Conservation (phyloP, 1,284 basidiomycete genomes). For the Somion occarium region DNA sequence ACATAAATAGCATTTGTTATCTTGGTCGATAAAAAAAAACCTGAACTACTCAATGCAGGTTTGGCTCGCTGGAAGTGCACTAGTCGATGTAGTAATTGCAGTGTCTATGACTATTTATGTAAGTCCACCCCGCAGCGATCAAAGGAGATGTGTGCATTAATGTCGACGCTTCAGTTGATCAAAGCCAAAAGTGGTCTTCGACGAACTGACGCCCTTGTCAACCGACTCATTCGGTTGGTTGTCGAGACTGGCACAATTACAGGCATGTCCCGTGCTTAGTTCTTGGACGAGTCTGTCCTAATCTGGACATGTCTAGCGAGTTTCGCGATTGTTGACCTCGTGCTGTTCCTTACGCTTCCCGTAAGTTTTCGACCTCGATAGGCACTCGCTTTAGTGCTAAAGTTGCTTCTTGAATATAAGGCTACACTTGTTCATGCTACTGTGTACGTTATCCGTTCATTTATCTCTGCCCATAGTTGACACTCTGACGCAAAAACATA, state of each 20-base stretch:
- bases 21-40: too few relatives aligned
- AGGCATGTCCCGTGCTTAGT: background rate
- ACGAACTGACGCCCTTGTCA: background rate
- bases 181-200: slow-evolving; percentile 5
- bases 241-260: background rate
- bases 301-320: background rate
- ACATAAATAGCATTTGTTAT: too few relatives aligned
- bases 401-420: too few relatives aligned
- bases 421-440: background rate
- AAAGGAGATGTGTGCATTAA: background rate
- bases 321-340: background rate
- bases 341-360: background rate
- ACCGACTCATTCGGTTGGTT: background rate
- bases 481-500: background rate
- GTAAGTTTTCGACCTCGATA: background rate
- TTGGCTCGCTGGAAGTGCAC: slow-evolving; percentile 14
- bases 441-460: too few relatives aligned
- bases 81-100: slow-evolving; percentile 17
- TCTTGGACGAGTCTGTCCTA: background rate
- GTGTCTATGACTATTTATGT: slow-evolving; percentile 16
- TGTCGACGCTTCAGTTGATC: slow-evolving; percentile 2
- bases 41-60: too few relatives aligned
- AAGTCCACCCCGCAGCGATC: background rate
- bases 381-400: too few relatives aligned
- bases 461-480: too few relatives aligned